Conservation (phyloP, 2,329 filamentous ascomycete species). For the Sclerotinia glacialis region DNA sequence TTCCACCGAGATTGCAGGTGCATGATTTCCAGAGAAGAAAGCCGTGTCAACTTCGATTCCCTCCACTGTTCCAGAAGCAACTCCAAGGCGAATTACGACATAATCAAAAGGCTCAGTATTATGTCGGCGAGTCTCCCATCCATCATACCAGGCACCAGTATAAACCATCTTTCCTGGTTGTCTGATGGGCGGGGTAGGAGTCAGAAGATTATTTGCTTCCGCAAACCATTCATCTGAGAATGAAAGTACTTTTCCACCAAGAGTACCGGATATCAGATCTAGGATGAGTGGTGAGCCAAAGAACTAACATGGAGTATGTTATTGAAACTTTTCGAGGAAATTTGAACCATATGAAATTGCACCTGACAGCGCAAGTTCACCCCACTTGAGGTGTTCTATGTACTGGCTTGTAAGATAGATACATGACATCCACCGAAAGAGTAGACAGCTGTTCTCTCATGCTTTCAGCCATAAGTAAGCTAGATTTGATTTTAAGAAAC, state of each 20-base stretch:
- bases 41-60: constrained; percentile 79
- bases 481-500: neutral
- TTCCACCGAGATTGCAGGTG: constrained; percentile 74
- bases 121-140: constrained; percentile 67
- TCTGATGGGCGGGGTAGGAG: constrained; percentile 59
- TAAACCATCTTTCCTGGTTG: constrained; percentile 67
- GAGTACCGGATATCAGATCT: constrained; percentile 60
- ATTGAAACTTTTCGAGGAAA: neutral
- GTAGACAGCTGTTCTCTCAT: neutral
- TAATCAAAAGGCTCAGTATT: constrained; percentile 64
- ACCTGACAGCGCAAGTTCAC: neutral
- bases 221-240: constrained; percentile 70
- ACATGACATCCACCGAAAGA: neutral
- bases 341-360: neutral
- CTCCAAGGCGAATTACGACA: constrained; percentile 63
- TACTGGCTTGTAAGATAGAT: no score
- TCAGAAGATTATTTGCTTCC: constrained; percentile 62
- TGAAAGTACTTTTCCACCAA: constrained; percentile 62
- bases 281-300: constrained; percentile 23
- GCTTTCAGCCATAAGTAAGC: neutral
- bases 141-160: constrained; percentile 68
- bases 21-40: constrained; percentile 80
- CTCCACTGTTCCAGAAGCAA: constrained; percentile 67
- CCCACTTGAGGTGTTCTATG: neutral
- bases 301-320: neutral